phyloP scores from a whole-genome alignment of 2,329 filamentous ascomycete species.

The Pseudocercospora fijiensis region DNA sequence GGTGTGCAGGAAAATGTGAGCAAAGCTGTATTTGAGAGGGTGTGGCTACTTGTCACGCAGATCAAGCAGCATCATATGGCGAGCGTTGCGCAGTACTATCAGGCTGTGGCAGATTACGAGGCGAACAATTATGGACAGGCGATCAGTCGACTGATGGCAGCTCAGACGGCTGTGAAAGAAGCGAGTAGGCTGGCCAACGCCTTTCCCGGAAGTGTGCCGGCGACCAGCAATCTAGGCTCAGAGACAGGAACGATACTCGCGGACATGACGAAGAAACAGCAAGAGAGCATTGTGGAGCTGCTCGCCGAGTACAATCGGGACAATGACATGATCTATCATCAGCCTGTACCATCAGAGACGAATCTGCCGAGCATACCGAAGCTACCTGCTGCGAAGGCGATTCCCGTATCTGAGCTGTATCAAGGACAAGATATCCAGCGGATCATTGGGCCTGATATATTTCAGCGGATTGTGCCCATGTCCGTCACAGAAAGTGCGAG shows the following conservation, averaged over 20 bases:
- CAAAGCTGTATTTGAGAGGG: constrained; percentile 88
- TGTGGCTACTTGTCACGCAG: constrained; percentile 82
- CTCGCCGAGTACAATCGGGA: constrained; percentile 77
- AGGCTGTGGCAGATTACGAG: constrained; percentile 87
- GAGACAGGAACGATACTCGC: constrained; percentile 72
- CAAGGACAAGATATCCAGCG: constrained; percentile 95
- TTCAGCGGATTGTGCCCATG: constrained; percentile 93
- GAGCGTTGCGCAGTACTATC: constrained; percentile 88
- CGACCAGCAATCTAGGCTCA: constrained; percentile 77
- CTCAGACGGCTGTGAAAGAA: constrained; percentile 75
- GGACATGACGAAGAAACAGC: constrained; percentile 82
- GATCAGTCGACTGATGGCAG: constrained; percentile 77
- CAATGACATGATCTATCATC: constrained; percentile 98
- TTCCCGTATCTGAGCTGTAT: constrained; percentile 94
- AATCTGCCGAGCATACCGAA: constrained; percentile 80
- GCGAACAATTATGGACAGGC: constrained; percentile 82
- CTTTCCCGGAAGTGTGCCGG: constrained; percentile 76
- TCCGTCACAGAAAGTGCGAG: constrained; percentile 95
- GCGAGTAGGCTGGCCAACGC: constrained; percentile 72
- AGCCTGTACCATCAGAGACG: constrained; percentile 82
- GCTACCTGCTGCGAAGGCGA: constrained; percentile 91
- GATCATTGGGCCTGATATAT: constrained; percentile 95
- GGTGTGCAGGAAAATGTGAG: constrained; percentile 90
- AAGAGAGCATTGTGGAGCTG: constrained; percentile 77
- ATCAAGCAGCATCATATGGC: constrained; percentile 79